phyloP scores from a whole-genome alignment of 768 basidiomycete genomes.

The Gloeopeniophorella convolvens region DNA sequence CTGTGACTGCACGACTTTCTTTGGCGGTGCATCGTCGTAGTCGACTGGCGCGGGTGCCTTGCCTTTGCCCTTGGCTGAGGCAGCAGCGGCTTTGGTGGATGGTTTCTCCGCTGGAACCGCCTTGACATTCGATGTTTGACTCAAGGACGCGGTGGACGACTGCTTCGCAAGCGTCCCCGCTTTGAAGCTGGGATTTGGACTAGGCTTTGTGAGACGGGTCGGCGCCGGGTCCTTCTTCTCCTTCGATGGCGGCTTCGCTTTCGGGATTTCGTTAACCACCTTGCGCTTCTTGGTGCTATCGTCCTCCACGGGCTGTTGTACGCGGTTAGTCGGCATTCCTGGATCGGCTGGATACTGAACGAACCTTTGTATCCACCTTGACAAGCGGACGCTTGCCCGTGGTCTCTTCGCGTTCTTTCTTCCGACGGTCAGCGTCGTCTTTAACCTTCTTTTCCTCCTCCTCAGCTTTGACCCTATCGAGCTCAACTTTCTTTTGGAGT shows the following conservation, averaged over 20 bases:
- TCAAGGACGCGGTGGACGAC: slow-evolving; percentile 9
- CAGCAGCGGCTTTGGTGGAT: slow-evolving; percentile 33
- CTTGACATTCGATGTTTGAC: slow-evolving; percentile 15
- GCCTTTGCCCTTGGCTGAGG: slow-evolving; percentile 40
- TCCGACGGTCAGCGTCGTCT: slow-evolving; percentile 70
- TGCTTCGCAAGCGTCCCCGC: slow-evolving; percentile 22
- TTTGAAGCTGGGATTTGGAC: slow-evolving; percentile 21
- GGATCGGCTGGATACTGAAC: not conserved
- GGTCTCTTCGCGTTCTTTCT: slow-evolving; percentile 74
- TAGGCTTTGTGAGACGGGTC: slow-evolving; percentile 29
- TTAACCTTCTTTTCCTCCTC: slow-evolving; percentile 69
- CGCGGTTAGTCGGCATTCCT: not conserved
- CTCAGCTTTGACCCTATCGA: slow-evolving; percentile 54
- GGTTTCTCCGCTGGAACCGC: slow-evolving; percentile 26
- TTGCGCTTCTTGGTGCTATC: slow-evolving; percentile 70
- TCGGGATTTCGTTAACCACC: slow-evolving; percentile 35
- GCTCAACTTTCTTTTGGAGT: slow-evolving; percentile 69
- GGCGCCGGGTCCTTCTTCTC: slow-evolving; percentile 33
- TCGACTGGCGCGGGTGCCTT: slow-evolving; percentile 42
- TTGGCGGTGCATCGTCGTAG: slow-evolving; percentile 41
- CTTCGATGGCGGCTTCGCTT: slow-evolving; percentile 51
- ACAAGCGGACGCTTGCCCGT: slow-evolving; percentile 64
- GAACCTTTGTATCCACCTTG: slow-evolving; percentile 52
- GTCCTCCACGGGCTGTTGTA: slow-evolving; percentile 44
- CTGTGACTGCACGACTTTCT: slow-evolving; percentile 55